phyloP scores from a whole-genome alignment of 2,329 filamentous ascomycete species.

The Ascochyta clinopodiicola region DNA sequence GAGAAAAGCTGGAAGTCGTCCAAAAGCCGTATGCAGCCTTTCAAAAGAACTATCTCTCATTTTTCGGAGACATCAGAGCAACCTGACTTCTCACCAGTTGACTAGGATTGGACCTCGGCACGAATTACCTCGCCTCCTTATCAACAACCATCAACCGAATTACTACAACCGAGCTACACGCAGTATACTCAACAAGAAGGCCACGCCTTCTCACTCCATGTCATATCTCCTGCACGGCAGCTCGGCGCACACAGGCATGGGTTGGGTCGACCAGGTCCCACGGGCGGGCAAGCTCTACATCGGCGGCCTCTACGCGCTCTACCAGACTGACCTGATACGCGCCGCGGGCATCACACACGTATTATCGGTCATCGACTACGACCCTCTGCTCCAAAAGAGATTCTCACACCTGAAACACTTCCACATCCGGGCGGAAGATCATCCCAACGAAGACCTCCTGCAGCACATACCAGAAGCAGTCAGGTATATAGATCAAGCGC shows the following conservation, averaged over 20 bases:
- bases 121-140: neutral
- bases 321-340: conserved; percentile 47
- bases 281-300: conserved; percentile 47
- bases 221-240: conserved; percentile 43
- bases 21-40: too few relatives aligned
- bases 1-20: too few relatives aligned
- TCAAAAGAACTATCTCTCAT: too few relatives aligned
- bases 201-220: conserved; percentile 19
- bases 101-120: neutral
- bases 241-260: conserved; percentile 41
- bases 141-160: neutral
- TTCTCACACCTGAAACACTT: conserved; percentile 39
- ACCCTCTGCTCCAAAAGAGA: conserved; percentile 33
- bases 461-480: conserved; percentile 32
- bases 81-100: neutral
- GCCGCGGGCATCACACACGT: conserved; percentile 44
- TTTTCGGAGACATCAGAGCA: neutral
- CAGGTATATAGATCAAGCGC: conserved; percentile 32
- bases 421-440: conserved; percentile 41
- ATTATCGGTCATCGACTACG: conserved; percentile 43
- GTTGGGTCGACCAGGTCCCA: conserved; percentile 49
- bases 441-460: conserved; percentile 42
- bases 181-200: neutral
- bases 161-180: neutral
- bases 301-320: conserved; percentile 52